Evolutionary conservation across 2,329 filamentous ascomycete genomes (phyloP).

Genomic region (Falciphora oryzae): DNA sequence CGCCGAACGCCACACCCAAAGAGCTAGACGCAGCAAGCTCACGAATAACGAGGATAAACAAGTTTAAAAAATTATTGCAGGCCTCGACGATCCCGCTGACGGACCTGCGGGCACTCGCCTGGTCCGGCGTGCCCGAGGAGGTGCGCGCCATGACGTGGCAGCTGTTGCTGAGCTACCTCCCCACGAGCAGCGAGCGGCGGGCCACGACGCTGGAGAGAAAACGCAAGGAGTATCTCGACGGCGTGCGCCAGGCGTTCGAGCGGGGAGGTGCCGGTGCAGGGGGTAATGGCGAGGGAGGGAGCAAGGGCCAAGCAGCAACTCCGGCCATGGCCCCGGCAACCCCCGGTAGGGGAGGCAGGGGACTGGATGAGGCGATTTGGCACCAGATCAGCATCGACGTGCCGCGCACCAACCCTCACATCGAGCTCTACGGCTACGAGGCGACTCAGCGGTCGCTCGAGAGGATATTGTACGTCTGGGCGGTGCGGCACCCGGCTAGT

Average conservation of each 20-base stretch:
- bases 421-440: slow-evolving; percentile 92
- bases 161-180: slow-evolving; percentile 86
- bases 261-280: slow-evolving; percentile 45
- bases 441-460: slow-evolving; percentile 92
- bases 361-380: slow-evolving; percentile 94
- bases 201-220: slow-evolving; percentile 89
- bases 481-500: slow-evolving; percentile 92
- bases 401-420: slow-evolving; percentile 90
- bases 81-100: slow-evolving; percentile 80
- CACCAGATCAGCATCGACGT: slow-evolving; percentile 99
- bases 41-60: slow-evolving; percentile 90
- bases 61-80: slow-evolving; percentile 95
- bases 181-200: slow-evolving; percentile 90
- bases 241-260: slow-evolving; percentile 69
- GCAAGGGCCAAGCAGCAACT: slow-evolving; percentile 8
- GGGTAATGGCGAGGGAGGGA: slow-evolving; percentile 12
- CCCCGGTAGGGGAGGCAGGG: slow-evolving; percentile 20
- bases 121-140: slow-evolving; percentile 92
- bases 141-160: slow-evolving; percentile 99
- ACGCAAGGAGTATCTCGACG: slow-evolving; percentile 92
- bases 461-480: slow-evolving; percentile 94
- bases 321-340: slow-evolving; percentile 9
- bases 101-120: slow-evolving; percentile 79
- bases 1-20: slow-evolving; percentile 69
- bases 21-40: slow-evolving; percentile 82